Evolutionary conservation across 352 stramenopile species (phyloP).

Genomic region (Phytophthora fragariae): DNA sequence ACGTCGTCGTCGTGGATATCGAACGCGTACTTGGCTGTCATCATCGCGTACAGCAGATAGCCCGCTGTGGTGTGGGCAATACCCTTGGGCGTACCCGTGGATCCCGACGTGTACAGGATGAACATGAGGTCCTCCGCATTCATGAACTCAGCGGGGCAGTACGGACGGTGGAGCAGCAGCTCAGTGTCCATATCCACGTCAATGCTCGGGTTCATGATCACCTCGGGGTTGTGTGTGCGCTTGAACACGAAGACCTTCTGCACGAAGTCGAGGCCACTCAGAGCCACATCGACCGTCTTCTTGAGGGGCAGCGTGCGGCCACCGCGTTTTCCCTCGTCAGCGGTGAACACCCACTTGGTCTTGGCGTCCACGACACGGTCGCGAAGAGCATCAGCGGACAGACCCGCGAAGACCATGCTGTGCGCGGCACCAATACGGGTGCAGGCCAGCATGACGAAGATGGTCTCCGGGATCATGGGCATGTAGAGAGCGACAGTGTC

Average conservation of each 20-base stretch:
- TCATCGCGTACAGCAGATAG: constrained; percentile 94
- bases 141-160: constrained; percentile 96
- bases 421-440: constrained; percentile 97
- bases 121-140: constrained; percentile 97
- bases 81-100: constrained; percentile 95
- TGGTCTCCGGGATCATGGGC: constrained; percentile 98
- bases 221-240: constrained; percentile 76
- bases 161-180: constrained; percentile 90
- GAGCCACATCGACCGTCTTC: constrained; percentile 94
- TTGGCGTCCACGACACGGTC: constrained; percentile 94
- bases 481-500: constrained; percentile 98
- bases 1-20: constrained; percentile 94
- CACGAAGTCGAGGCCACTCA: constrained; percentile 90
- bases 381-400: constrained; percentile 93
- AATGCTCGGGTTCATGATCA: constrained; percentile 74
- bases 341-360: constrained; percentile 92
- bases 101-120: constrained; percentile 98
- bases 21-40: constrained; percentile 95
- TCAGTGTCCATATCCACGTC: constrained; percentile 95
- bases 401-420: constrained; percentile 97
- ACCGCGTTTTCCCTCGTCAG: constrained; percentile 92
- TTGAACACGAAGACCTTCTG: constrained; percentile 96
- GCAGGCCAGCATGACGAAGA: constrained; percentile 98
- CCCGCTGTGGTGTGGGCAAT: constrained; percentile 96
- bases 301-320: constrained; percentile 94